A percentile compares a stretch with the other conserved stretches of the same genome.
phyloP scores from a whole-genome alignment of 2,329 filamentous ascomycete genomes.

The Colletotrichum salicis region DNA sequence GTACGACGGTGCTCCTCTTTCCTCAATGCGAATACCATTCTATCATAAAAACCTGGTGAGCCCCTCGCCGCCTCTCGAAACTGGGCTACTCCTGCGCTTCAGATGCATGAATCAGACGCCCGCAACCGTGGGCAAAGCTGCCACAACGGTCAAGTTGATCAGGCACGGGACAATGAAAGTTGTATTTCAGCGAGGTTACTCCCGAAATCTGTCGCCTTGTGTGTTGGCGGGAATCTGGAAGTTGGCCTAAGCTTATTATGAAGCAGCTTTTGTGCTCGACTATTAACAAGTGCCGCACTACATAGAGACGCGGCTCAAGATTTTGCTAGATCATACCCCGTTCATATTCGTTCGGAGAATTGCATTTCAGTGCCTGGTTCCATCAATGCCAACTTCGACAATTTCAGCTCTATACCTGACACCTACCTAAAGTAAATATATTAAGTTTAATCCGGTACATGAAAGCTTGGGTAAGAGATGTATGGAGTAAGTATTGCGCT shows the following conservation, averaged over 20 bases:
- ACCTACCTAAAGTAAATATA: too few species aligned
- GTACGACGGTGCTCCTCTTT: not conserved
- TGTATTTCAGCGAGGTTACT: not conserved
- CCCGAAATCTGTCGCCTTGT: not conserved
- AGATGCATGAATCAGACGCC: conserved; percentile 12
- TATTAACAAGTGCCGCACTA: too few species aligned
- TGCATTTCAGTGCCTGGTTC: too few species aligned
- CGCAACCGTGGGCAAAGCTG: not conserved
- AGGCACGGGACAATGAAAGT: not conserved
- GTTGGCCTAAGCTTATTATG: not conserved
- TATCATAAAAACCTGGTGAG: not conserved
- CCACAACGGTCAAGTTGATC: not conserved
- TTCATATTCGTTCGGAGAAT: too few species aligned
- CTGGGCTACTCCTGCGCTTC: conserved; percentile 1
- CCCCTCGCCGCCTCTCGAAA: not conserved
- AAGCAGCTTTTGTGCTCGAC: not conserved
- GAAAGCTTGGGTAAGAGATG: too few species aligned
- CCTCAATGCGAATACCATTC: not conserved
- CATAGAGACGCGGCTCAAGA: too few species aligned
- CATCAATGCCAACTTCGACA: too few species aligned
- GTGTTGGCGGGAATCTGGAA: not conserved
- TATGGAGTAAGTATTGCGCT: too few species aligned
- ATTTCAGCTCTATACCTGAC: too few species aligned
- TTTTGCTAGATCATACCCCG: too few species aligned
- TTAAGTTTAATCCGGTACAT: too few species aligned